phyloP scores from a whole-genome alignment of 2,329 filamentous ascomycete genomes.

The Graphium sp. region DNA sequence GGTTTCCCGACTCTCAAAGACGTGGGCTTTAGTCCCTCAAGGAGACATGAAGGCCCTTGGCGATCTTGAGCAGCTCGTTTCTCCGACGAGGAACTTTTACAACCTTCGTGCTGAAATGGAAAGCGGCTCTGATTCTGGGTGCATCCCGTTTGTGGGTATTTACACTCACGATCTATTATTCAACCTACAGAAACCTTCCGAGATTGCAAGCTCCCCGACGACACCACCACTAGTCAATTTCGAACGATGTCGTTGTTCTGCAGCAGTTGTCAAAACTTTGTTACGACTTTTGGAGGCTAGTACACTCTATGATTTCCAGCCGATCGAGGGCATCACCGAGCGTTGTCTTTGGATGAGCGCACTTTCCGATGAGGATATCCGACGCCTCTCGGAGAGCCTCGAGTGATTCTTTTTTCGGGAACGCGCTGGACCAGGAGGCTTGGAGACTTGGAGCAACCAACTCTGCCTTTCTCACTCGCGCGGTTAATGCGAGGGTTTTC shows the following conservation, averaged over 20 bases:
- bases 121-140: constrained; percentile 41
- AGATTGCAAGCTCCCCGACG: constrained; percentile 50
- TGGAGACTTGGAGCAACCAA: no score
- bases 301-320: constrained; percentile 54
- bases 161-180: constrained; percentile 75
- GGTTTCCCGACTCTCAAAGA: constrained; percentile 47
- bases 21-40: constrained; percentile 54
- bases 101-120: constrained; percentile 71
- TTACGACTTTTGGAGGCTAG: constrained; percentile 66
- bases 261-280: constrained; percentile 63
- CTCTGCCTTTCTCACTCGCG: no score
- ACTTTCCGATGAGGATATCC: constrained; percentile 59
- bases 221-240: constrained; percentile 65
- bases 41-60: constrained; percentile 48
- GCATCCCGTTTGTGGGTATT: constrained; percentile 69
- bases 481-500: no score
- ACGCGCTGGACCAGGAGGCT: no score
- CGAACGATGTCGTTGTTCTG: constrained; percentile 61
- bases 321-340: constrained; percentile 62
- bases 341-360: constrained; percentile 77
- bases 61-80: constrained; percentile 56
- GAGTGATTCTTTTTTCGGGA: no score
- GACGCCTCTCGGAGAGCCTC: constrained; percentile 30
- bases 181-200: constrained; percentile 63
- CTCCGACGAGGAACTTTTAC: constrained; percentile 63